Evolutionary conservation across 306 rosid species (phyloP).

Genomic region (cucumber (Cucumis sativus)): Cucumber_9930_V3 NC_026655.2:10126501-10127000

Average conservation of each 20-base stretch:
- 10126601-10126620: too few relatives aligned
- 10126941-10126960: slow-evolving; percentile 65
- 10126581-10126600: too few relatives aligned
- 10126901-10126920: slow-evolving; percentile 92
- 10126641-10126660: not conserved
- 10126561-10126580: too few relatives aligned
- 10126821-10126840: not conserved
- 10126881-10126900: slow-evolving; percentile 86
- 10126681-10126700: not conserved
- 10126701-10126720: slow-evolving; percentile 20
- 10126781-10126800: slow-evolving; percentile 85
- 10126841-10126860: not conserved
- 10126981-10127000: not conserved
- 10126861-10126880: slow-evolving; percentile 22
- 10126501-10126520: too few relatives aligned
- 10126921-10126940: slow-evolving; percentile 81
- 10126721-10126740: slow-evolving; percentile 49
- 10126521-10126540: too few relatives aligned
- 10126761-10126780: slow-evolving; percentile 52
- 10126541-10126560: too few relatives aligned
- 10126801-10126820: slow-evolving; percentile 54
- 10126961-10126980: not conserved
- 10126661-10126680: not conserved
- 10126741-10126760: slow-evolving; percentile 94
- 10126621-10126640: not conserved